A percentile compares a stretch with the other conserved stretches of the same genome.
These are phyloP conservation scores for Clonostachys byssicola DNA, from an alignment of 2,329 filamentous ascomycete species.

Conservation along the genomic window DNA sequence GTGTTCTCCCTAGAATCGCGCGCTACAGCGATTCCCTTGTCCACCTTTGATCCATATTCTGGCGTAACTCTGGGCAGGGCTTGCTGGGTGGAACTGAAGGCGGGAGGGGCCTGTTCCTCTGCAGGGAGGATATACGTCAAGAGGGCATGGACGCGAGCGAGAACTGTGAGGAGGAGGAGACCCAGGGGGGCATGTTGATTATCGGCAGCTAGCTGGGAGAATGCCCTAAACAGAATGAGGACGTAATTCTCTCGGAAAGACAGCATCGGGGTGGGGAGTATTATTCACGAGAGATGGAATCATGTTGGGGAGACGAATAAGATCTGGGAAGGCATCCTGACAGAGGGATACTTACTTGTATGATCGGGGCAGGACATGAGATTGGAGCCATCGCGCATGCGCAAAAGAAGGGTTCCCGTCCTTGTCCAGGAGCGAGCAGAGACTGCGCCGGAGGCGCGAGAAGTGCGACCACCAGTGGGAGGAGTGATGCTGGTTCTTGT, in stretches of 20 bases:
- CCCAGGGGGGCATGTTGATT: conserved; percentile 70
- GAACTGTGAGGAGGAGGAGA: conserved; percentile 59
- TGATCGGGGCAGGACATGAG: conserved; percentile 22
- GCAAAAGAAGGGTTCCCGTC: conserved; percentile 1
- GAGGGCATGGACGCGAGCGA: conserved; percentile 53
- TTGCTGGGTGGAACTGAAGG: too few species aligned
- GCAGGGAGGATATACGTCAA: conserved; percentile 27
- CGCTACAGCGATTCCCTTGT: too few species aligned
- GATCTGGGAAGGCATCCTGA: background rate
- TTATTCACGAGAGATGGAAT: background rate
- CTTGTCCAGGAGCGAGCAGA: conserved; percentile 43
- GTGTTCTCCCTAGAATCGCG: too few species aligned
- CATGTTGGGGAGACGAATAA: background rate
- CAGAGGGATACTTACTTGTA: conserved; percentile 23
- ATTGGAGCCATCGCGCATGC: conserved; percentile 19
- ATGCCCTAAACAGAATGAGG: conserved; percentile 37
- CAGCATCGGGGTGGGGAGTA: too few species aligned
- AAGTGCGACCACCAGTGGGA: conserved; percentile 79
- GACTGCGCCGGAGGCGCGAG: conserved; percentile 63
- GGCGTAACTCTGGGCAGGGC: too few species aligned
- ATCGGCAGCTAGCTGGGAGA: conserved; percentile 68
- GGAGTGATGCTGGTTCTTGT: conserved; percentile 84
- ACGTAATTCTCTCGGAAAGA: too few species aligned
- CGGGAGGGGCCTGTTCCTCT: conserved; percentile 1
- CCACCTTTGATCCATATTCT: too few species aligned